Conservation (phyloP, 2,329 filamentous ascomycete genomes). For the Fonsecaea erecta region DNA sequence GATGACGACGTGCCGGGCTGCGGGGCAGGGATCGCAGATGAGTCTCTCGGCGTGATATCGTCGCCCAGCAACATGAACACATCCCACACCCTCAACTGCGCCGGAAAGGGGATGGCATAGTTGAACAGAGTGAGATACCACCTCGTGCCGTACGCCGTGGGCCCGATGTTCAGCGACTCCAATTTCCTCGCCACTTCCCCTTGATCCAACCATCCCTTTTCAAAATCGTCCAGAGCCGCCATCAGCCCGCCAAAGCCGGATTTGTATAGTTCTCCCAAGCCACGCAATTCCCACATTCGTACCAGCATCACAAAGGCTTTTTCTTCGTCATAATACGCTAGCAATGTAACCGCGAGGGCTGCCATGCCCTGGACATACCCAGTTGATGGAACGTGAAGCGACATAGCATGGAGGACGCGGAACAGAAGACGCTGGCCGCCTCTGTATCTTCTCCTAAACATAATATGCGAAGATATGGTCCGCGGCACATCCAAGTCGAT, state of each 20-base stretch:
- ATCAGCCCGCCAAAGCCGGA: conserved; percentile 86
- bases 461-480: conserved; percentile 93
- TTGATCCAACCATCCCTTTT: conserved; percentile 76
- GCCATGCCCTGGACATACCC: conserved; percentile 99
- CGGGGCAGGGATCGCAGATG: background rate
- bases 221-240: conserved; percentile 82
- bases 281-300: conserved; percentile 87
- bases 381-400: conserved; percentile 85
- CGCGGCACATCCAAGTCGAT: conserved; percentile 96
- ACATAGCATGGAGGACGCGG: conserved; percentile 87
- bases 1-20: conserved; percentile 40
- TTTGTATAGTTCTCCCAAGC: conserved; percentile 81
- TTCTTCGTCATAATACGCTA: conserved; percentile 98
- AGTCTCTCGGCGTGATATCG: conserved; percentile 40
- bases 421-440: conserved; percentile 92
- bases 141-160: conserved; percentile 90
- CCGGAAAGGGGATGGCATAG: conserved; percentile 90
- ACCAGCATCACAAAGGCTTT: conserved; percentile 94
- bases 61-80: conserved; percentile 95
- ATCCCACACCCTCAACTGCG: conserved; percentile 95
- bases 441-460: conserved; percentile 90
- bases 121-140: conserved; percentile 99
- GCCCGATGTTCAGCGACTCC: conserved; percentile 75
- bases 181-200: conserved; percentile 81
- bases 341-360: conserved; percentile 83